Base-by-base conservation (phyloP, 1,284 basidiomycete genomes). In the Boletus sp. region DNA sequence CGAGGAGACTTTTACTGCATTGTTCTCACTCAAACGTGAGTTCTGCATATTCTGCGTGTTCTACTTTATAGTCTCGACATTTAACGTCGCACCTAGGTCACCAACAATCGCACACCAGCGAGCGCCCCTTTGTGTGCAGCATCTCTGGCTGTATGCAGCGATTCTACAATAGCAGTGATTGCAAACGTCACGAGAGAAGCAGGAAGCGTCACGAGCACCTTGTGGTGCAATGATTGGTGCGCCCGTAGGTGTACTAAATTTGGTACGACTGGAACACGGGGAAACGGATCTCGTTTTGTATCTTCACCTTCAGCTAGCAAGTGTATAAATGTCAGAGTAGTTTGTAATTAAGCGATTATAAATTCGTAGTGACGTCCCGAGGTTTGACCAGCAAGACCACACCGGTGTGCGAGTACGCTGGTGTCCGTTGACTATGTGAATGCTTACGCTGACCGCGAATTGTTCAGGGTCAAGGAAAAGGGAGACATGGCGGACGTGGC, bases 161-260 rank as follows among this genome's bases (percentile, higher is more conserved):
- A 21, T 74, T 74, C 54, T 74, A 44, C 60, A 74, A 74, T 56
- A 72, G 61, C 44, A 76, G 72, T 11, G 72, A 74, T 28, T 75
- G 72, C 56, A 76, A 73, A 48, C 74, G 72, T 48, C 72, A 74
- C 16, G 72, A 74, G 61, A 75, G 59, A 57, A 76, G 74, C 67
- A 65, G 10, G 66, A 73, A 73, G 43, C 73, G 71, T 58, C 71
- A 73, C 33, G 71, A 71, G 52, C 63, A 66, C 14, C 43, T 64
- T n/a, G 4, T 31, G 53, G 59, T 44, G n/a, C n/a, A n/a, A n/a
- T n/a, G n/a, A n/a, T n/a, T n/a, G n/a, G n/a, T n/a, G n/a, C n/a
- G n/a, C n/a, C n/a, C n/a, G n/a, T n/a, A n/a, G n/a, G n/a, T n/a
- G n/a, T n/a, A n/a, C n/a, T n/a, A n/a, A n/a, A n/a, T n/a, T n/a